phyloP scores from a whole-genome alignment of 2,329 filamentous ascomycete genomes.

The Alternaria ventricosa region DNA sequence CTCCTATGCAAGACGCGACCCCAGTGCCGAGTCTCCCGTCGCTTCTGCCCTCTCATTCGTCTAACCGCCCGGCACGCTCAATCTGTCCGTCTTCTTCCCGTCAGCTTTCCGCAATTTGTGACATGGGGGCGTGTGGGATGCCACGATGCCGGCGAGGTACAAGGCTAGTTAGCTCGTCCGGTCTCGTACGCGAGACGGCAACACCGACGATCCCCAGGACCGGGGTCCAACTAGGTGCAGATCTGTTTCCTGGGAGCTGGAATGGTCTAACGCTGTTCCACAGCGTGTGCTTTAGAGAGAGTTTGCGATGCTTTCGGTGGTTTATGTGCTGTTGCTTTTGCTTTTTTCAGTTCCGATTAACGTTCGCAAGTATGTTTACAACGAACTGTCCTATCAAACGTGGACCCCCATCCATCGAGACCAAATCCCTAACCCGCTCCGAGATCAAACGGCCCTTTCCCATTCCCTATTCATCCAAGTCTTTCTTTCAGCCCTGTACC shows the following conservation, averaged over 20 bases:
- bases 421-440: background rate
- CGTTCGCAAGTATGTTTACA: background rate
- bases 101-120: conserved; percentile 5
- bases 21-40: conserved; percentile 14
- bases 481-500: background rate
- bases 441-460: background rate
- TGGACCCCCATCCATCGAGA: background rate
- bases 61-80: conserved; percentile 7
- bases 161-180: background rate
- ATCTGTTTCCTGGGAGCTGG: conserved; percentile 1
- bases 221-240: background rate
- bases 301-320: background rate
- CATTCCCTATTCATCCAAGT: background rate
- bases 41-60: conserved; percentile 16
- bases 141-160: conserved; percentile 1
- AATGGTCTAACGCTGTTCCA: background rate
- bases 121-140: conserved; percentile 13
- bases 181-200: conserved; percentile 12
- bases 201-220: conserved; percentile 13
- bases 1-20: conserved; percentile 13
- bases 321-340: background rate
- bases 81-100: conserved; percentile 6
- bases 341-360: background rate
- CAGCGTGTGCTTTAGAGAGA: background rate
- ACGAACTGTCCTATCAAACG: background rate